A percentile compares a stretch with the other conserved stretches of the same genome.
Evolutionary conservation across 2,329 filamentous ascomycete species (phyloP).

Genomic region (Xylaria hypoxylon): DNA sequence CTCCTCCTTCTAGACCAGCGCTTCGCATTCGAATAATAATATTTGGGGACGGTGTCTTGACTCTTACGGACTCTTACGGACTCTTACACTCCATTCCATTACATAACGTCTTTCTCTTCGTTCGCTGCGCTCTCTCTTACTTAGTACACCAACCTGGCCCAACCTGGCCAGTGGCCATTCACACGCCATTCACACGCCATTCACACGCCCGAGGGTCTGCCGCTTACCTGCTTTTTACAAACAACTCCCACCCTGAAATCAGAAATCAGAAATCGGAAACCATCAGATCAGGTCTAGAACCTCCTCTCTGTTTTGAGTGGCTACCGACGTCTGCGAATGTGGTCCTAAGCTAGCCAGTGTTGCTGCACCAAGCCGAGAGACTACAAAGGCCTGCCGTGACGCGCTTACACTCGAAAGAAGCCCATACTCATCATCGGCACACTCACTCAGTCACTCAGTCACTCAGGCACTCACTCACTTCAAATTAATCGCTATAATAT

Average conservation of each 20-base stretch:
- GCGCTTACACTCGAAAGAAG: conserved; percentile 8
- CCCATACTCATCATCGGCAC: background rate
- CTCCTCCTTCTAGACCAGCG: background rate
- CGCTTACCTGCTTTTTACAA: conserved; percentile 31
- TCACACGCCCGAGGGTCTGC: conserved; percentile 14
- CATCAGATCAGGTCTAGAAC: conserved; percentile 29
- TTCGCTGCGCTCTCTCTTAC: background rate
- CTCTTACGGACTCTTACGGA: too few relatives aligned
- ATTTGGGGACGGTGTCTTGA: conserved; percentile 6
- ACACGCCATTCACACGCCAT: conserved; percentile 3
- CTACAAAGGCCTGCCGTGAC: conserved; percentile 17
- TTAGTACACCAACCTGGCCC: too few relatives aligned
- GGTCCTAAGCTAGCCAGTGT: conserved; percentile 20
- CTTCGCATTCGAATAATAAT: background rate
- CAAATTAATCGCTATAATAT: conserved; percentile 3
- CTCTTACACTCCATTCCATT: background rate
- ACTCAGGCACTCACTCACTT: conserved; percentile 1
- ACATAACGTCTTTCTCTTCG: background rate
- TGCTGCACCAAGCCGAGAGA: conserved; percentile 38
- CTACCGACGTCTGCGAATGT: conserved; percentile 34
- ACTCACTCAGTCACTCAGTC: background rate
- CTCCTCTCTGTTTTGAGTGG: conserved; percentile 31
- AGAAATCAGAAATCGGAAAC: conserved; percentile 12
- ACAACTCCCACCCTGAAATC: conserved; percentile 25
- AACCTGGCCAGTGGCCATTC: too few relatives aligned